Evolutionary conservation across 1,284 basidiomycete species (phyloP).

Genomic region (Cutaneotrichosporon arboriforme): DNA sequence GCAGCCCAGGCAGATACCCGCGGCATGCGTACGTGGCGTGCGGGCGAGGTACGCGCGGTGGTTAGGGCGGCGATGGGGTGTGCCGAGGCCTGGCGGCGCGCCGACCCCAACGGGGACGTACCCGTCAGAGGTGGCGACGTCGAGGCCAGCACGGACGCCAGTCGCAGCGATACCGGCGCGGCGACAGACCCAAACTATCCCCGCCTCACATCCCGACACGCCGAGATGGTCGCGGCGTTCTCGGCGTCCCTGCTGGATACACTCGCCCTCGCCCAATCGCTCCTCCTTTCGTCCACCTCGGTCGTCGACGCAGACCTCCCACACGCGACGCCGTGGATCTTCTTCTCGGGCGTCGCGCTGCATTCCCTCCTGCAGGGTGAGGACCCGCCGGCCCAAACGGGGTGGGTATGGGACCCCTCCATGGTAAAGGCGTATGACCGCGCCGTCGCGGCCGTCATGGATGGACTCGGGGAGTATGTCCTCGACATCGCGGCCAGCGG

Average conservation of each 20-base stretch:
- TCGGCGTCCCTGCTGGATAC: conserved; percentile 52
- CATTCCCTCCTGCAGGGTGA: conserved; percentile 24
- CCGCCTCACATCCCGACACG: conserved; percentile 54
- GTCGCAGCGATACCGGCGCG: background rate
- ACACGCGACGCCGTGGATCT: conserved; percentile 34
- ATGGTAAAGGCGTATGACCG: background rate
- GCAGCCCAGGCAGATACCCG: conserved; percentile 39
- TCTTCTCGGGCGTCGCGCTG: conserved; percentile 31
- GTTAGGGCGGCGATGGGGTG: conserved; percentile 50
- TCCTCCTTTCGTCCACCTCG: conserved; percentile 24
- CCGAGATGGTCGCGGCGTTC: conserved; percentile 67
- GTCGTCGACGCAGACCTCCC: conserved; percentile 10
- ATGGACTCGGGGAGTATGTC: background rate
- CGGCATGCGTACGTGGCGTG: conserved; percentile 56
- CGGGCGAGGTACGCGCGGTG: conserved; percentile 60
- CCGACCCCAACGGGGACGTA: conserved; percentile 2
- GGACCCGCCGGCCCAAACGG: conserved; percentile 5
- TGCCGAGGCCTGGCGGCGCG: conserved; percentile 21
- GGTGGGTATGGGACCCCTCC: conserved; percentile 13
- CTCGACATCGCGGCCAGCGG: too few relatives aligned
- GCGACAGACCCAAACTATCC: conserved; percentile 12
- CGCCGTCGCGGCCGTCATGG: conserved; percentile 1
- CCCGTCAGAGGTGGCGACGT: too few relatives aligned
- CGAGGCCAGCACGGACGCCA: conserved; percentile 7
- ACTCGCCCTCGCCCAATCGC: conserved; percentile 35